phyloP scores from a whole-genome alignment of 2,329 filamentous ascomycete genomes.

The Nemania serpens region DNA sequence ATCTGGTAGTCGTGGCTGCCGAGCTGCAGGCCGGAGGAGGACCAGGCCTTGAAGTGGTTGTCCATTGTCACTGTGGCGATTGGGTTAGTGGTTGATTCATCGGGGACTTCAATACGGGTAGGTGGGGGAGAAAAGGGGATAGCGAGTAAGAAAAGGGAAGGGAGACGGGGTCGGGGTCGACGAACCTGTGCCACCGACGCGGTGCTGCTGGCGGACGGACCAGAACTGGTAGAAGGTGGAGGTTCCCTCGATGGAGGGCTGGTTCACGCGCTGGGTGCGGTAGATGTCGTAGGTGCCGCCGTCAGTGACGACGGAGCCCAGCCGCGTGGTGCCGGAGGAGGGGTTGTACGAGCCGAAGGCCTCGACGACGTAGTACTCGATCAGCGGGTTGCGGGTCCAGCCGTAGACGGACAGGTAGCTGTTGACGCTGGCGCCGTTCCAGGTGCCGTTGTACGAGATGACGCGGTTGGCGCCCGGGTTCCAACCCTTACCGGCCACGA shows the following conservation, averaged over 20 bases:
- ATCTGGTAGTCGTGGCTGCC: constrained; percentile 42
- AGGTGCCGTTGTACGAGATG: constrained; percentile 21
- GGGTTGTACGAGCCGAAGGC: constrained; percentile 51
- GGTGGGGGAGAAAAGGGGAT: neutral
- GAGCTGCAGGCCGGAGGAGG: constrained; percentile 35
- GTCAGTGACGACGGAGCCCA: constrained; percentile 41
- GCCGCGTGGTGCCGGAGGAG: constrained; percentile 42
- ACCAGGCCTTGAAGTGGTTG: constrained; percentile 43
- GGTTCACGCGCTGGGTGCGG: constrained; percentile 43
- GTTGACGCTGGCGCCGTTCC: constrained; percentile 32
- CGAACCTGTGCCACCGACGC: constrained; percentile 41
- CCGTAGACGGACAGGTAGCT: constrained; percentile 44
- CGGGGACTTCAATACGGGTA: neutral
- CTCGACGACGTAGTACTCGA: constrained; percentile 51
- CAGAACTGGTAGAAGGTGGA: constrained; percentile 56
- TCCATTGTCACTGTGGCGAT: constrained; percentile 32
- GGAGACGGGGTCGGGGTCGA: neutral
- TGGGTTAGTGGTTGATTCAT: constrained; percentile 11
- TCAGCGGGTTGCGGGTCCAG: constrained; percentile 46
- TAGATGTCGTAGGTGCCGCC: constrained; percentile 46
- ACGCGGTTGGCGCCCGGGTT: constrained; percentile 35
- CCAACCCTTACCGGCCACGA: constrained; percentile 57
- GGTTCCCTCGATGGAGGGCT: constrained; percentile 52
- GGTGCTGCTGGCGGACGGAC: constrained; percentile 53
- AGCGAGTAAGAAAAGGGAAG: neutral